Conservation (phyloP, 208 protist genomes). For the Hexamita inflata region DNA sequence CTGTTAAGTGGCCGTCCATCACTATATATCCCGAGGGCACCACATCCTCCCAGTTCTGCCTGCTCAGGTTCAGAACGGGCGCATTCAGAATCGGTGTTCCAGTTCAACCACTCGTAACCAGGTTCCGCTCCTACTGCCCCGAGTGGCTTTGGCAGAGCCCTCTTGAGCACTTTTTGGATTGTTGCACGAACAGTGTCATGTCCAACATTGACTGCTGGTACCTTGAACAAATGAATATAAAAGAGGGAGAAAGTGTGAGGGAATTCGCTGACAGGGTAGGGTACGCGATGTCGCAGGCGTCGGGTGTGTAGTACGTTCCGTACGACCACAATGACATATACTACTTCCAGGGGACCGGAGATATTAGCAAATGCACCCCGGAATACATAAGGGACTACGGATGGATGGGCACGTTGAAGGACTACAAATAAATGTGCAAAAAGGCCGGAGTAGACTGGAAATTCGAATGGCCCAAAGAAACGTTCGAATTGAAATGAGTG, state of each 20-base stretch:
- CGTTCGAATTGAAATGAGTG: too few relatives aligned
- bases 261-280: slow-evolving; percentile 4
- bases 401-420: slow-evolving; percentile 20
- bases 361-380: background rate
- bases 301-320: background rate
- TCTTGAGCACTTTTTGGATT: background rate
- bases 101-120: slow-evolving; percentile 51
- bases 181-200: background rate
- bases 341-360: background rate
- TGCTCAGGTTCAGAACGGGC: slow-evolving; percentile 50
- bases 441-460: too few relatives aligned
- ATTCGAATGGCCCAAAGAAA: too few relatives aligned
- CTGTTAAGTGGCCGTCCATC: slow-evolving; percentile 36
- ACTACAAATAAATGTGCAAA: too few relatives aligned
- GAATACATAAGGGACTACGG: slow-evolving; percentile 20
- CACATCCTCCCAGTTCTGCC: slow-evolving; percentile 44
- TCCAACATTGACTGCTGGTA: background rate
- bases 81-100: slow-evolving; percentile 48
- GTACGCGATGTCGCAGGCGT: background rate
- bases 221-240: background rate
- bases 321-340: background rate
- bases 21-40: slow-evolving; percentile 55
- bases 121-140: slow-evolving; percentile 26
- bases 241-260: background rate
- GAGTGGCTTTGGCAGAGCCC: background rate